phyloP scores from a whole-genome alignment of 225 moss, liverwort and hornwort genomes.

The Physcomitrellopsis africana region DNA sequence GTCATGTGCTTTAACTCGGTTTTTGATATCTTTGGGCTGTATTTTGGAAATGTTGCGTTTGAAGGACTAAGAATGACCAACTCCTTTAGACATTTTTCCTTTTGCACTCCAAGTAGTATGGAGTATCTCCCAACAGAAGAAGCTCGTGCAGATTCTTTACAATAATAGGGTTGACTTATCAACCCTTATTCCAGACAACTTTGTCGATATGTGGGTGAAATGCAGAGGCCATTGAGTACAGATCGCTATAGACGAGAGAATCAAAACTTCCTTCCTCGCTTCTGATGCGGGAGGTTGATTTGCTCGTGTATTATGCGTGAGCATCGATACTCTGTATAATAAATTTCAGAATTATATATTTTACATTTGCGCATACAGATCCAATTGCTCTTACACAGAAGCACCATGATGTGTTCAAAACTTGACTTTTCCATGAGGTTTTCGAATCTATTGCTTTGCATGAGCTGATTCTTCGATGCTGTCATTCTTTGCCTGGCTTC shows the following conservation, averaged over 20 bases:
- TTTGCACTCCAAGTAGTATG: conserved; percentile 10
- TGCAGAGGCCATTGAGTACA: conserved; percentile 20
- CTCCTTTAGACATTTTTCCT: conserved; percentile 12
- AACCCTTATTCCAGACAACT: conserved; percentile 43
- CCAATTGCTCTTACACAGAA: conserved; percentile 33
- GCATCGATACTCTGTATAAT: conserved; percentile 53
- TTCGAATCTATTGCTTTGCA: too few species aligned
- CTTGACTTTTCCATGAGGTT: too few species aligned
- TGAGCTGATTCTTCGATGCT: too few species aligned
- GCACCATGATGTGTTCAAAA: too few species aligned
- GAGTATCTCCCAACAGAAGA: background rate
- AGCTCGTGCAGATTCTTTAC: conserved; percentile 13
- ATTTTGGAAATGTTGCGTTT: too few species aligned
- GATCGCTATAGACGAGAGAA: conserved; percentile 17
- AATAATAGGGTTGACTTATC: conserved; percentile 24
- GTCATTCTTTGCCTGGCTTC: too few species aligned
- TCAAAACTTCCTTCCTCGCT: conserved; percentile 27
- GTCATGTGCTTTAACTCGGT: background rate
- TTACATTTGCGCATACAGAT: conserved; percentile 45
- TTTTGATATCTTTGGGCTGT: too few species aligned
- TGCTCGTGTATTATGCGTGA: conserved; percentile 49
- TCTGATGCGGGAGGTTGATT: conserved; percentile 44
- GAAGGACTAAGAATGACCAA: background rate
- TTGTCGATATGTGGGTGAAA: conserved; percentile 45
- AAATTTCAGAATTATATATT: conserved; percentile 50